phyloP scores from a whole-genome alignment of 1,284 basidiomycete genomes.

The Boletus mariae region DNA sequence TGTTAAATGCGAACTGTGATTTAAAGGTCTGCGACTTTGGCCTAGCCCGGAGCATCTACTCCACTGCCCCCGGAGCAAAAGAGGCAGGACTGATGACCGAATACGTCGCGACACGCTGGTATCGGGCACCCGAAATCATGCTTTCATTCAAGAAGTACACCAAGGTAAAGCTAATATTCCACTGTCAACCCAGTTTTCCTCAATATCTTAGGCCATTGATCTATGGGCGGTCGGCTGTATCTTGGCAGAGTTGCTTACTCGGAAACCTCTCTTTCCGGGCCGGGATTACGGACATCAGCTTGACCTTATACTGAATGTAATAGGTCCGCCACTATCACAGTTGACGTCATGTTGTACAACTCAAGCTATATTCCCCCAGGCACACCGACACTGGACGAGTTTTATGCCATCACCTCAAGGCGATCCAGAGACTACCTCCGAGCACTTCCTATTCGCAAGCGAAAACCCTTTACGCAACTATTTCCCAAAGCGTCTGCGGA shows the following conservation, averaged over 20 bases:
- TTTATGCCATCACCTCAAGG: slow-evolving; percentile 80
- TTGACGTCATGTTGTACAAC: neutral
- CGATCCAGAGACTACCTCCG: slow-evolving; percentile 87
- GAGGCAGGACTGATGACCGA: slow-evolving; percentile 78
- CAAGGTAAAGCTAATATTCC: slow-evolving; percentile 39
- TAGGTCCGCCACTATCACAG: slow-evolving; percentile 42
- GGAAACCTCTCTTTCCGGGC: slow-evolving; percentile 82
- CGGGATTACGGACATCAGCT: slow-evolving; percentile 88
- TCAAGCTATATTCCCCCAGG: slow-evolving; percentile 34
- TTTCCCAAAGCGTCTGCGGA: slow-evolving; percentile 86
- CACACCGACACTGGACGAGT: slow-evolving; percentile 84
- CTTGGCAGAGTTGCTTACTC: slow-evolving; percentile 81
- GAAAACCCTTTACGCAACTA: slow-evolving; percentile 69
- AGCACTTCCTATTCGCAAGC: slow-evolving; percentile 84
- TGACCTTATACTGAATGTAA: slow-evolving; percentile 82
- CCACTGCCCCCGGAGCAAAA: slow-evolving; percentile 56
- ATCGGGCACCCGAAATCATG: slow-evolving; percentile 87
- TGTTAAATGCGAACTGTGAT: slow-evolving; percentile 84
- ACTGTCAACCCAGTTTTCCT: slow-evolving; percentile 3
- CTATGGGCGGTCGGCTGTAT: slow-evolving; percentile 89
- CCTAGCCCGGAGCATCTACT: slow-evolving; percentile 68
- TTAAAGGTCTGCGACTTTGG: slow-evolving; percentile 87
- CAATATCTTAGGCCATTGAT: slow-evolving; percentile 59
- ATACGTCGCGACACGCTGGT: slow-evolving; percentile 85
- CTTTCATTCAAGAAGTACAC: slow-evolving; percentile 85